Evolutionary conservation across 495 filamentous ascomycete species (phyloP).

Genomic region (Tetracladium setigerum): DNA sequence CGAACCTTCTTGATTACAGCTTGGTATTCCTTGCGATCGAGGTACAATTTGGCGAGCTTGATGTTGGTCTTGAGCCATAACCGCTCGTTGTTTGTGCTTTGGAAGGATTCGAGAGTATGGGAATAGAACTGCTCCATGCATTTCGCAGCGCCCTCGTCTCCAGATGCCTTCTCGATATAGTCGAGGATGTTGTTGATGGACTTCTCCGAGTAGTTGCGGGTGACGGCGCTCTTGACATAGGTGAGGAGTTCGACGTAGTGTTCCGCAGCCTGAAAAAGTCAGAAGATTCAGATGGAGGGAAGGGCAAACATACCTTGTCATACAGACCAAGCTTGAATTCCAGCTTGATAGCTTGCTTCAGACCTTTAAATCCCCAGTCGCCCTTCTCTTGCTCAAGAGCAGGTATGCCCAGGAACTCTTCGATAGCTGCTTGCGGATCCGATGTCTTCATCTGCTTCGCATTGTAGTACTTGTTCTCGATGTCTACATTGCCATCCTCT

Average conservation of each 20-base stretch:
- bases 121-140: constrained; percentile 98
- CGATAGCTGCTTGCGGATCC: constrained; percentile 80
- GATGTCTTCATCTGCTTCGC: constrained; percentile 91
- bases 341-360: constrained; percentile 96
- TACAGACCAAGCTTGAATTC: constrained; percentile 86
- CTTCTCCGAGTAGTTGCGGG: constrained; percentile 97
- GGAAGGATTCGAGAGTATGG: constrained; percentile 84
- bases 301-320: constrained; percentile 52
- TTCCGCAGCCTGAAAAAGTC: constrained; percentile 66
- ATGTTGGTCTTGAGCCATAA: constrained; percentile 98
- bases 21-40: constrained; percentile 83
- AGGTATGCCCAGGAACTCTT: constrained; percentile 84
- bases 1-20: constrained; percentile 76
- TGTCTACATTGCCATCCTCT: constrained; percentile 79
- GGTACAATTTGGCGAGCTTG: constrained; percentile 84
- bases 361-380: constrained; percentile 96
- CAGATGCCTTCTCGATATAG: constrained; percentile 79
- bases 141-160: constrained; percentile 65
- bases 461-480: constrained; percentile 99
- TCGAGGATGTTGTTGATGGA: constrained; percentile 99
- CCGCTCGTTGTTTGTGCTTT: constrained; percentile 95
- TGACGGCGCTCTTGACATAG: constrained; percentile 94
- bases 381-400: constrained; percentile 73
- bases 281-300: neutral
- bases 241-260: constrained; percentile 94